Evolutionary conservation across 1,284 basidiomycete species (phyloP).

Genomic region (Ceratobasidium sp.): DNA sequence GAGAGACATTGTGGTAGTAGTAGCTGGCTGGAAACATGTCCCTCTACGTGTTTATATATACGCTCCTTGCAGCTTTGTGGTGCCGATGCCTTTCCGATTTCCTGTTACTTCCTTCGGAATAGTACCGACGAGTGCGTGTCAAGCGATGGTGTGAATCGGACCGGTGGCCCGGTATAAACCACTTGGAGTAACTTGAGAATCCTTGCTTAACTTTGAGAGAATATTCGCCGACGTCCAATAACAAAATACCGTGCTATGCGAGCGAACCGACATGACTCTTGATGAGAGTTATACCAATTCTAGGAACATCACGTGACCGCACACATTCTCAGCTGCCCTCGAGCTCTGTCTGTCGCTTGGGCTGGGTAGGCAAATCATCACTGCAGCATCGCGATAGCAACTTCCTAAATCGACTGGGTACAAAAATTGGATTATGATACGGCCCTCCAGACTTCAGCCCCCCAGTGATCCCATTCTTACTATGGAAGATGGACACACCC

Average conservation of each 20-base stretch:
- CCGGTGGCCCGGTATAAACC: background rate
- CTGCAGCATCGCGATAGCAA: no score
- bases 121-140: background rate
- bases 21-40: background rate
- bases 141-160: background rate
- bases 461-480: constrained; percentile 15
- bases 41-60: background rate
- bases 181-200: no score
- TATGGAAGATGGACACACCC: background rate
- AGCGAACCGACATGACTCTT: no score
- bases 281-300: no score
- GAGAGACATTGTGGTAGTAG: constrained; percentile 24
- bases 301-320: no score
- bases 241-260: no score
- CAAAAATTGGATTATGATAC: constrained; percentile 7
- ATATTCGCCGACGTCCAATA: no score
- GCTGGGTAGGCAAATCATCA: no score
- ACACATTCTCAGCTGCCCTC: no score
- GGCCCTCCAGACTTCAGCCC: constrained; percentile 22
- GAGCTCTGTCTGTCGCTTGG: no score
- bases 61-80: background rate
- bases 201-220: no score
- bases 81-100: background rate
- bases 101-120: background rate
- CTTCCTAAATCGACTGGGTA: background rate